A percentile compares a stretch with the other conserved stretches of the same genome.
Evolutionary conservation across 306 rosid species (phyloP).

Genomic region (Trichosanthes truncata): DNA sequence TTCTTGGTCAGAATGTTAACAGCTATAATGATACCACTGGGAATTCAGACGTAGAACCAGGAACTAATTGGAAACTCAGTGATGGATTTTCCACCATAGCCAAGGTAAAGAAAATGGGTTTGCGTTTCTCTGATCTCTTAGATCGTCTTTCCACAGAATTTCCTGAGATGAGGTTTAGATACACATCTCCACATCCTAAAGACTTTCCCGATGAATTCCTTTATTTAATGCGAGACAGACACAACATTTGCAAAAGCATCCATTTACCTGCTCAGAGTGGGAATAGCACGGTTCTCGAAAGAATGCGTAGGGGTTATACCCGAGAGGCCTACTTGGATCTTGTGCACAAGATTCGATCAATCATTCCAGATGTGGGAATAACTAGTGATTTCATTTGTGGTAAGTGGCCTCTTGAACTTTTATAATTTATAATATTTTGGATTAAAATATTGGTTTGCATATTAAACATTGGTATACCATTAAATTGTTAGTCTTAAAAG

Average conservation of each 20-base stretch:
- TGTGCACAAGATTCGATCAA: conserved; percentile 64
- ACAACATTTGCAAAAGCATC: conserved; percentile 67
- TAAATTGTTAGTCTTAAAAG: neutral
- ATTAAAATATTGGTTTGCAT: conserved; percentile 5
- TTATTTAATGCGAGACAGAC: conserved; percentile 79
- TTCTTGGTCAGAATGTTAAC: conserved; percentile 96
- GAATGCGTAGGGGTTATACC: conserved; percentile 95
- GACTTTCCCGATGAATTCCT: conserved; percentile 88
- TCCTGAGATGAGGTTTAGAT: conserved; percentile 98
- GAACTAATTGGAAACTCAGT: conserved; percentile 70
- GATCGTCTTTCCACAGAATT: conserved; percentile 69
- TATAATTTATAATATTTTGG: neutral
- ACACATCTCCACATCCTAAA: conserved; percentile 96
- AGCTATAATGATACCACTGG: conserved; percentile 82
- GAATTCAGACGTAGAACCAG: conserved; percentile 46
- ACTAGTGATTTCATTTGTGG: conserved; percentile 95
- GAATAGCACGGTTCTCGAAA: conserved; percentile 60
- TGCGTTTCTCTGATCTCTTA: conserved; percentile 79
- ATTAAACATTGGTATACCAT: neutral
- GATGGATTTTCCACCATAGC: conserved; percentile 78
- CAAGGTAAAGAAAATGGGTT: conserved; percentile 81
- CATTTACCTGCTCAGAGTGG: conserved; percentile 95
- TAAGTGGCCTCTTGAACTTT: conserved; percentile 20
- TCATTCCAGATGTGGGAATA: conserved; percentile 82
- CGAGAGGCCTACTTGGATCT: conserved; percentile 89